These are phyloP conservation scores for Chaetomiaceae sp. DNA, from an alignment of 2,329 filamentous ascomycete species.

Conservation along the genomic window DNA sequence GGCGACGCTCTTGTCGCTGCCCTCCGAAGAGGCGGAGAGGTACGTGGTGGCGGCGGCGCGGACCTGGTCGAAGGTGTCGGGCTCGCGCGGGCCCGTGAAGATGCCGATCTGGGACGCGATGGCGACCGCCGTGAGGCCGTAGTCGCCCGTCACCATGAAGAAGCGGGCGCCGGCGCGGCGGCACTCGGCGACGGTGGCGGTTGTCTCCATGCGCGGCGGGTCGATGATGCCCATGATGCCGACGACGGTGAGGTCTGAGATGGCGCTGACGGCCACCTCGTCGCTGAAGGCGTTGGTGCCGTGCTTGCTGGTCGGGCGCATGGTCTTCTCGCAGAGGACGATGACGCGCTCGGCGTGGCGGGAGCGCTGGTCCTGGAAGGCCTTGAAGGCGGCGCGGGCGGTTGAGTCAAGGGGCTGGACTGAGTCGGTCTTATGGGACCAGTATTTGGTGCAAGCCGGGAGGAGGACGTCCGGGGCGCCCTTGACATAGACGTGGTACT, in stretches of 20 bases:
- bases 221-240: slow-evolving; percentile 52
- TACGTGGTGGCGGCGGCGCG: not conserved
- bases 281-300: slow-evolving; percentile 8
- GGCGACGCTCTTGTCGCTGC: not conserved
- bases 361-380: not conserved
- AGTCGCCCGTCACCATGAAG: slow-evolving; percentile 61
- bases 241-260: slow-evolving; percentile 52
- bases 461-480: slow-evolving; percentile 50
- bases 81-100: slow-evolving; percentile 6
- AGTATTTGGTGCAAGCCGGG: not conserved
- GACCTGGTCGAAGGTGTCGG: slow-evolving; percentile 3
- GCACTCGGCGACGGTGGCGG: slow-evolving; percentile 50
- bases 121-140: slow-evolving; percentile 54
- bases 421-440: slow-evolving; percentile 3
- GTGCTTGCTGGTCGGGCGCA: not conserved
- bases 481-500: slow-evolving; percentile 41
- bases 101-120: slow-evolving; percentile 52
- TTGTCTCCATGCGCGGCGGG: slow-evolving; percentile 62
- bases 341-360: slow-evolving; percentile 2
- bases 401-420: not conserved
- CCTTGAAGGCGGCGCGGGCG: slow-evolving; percentile 2
- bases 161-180: slow-evolving; percentile 54
- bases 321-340: slow-evolving; percentile 4
- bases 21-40: not conserved
- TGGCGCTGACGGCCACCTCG: not conserved